Evolutionary conservation across 176 grass and related monocot species (phyloP), one percentile per base, ranked within the genome.

Genomic region (Olyra latifolia): DNA sequence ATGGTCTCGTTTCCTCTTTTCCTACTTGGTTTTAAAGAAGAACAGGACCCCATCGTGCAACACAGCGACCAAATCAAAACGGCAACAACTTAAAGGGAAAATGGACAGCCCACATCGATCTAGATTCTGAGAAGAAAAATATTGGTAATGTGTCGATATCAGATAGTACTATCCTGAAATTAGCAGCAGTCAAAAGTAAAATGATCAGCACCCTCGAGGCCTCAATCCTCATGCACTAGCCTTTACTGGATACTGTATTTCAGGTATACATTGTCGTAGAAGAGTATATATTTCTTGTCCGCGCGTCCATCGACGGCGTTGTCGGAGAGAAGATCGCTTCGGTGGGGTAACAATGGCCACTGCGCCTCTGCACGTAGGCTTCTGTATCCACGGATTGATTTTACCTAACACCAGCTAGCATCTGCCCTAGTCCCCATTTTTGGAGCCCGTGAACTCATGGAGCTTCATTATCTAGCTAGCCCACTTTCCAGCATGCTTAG

Each of bases 131-230:
- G 32, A 43, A n/a, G 15, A 53, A 76, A 59, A 25, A 85, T 85
- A 29, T 85, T 30, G 83, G 74, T 71, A 17, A 53, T 78, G 66
- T 13, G 83, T 85, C 83, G 20, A 23, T 10, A 32, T 78, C 83
- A 78, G 45, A 71, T 59, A 58, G 38, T 66, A 64, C 10, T 4
- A 76, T 4, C 22, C 1, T 14, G 39, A 24, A 69, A 60, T 49
- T 48, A 13, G 8, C 40, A 39, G 45, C 28, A 6, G 63, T 69
- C 82, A 77, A 84, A 84, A 68, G 60, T 69, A 30, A 77, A 77
- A 84, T 61, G 64, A 84, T 84, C 38, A n/a, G 20, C 15, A 19
- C 11, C 72, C 10, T 64, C 9, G 50, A 19, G 7, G 32, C 8
- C 38, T 65, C 62, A 10, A 32, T 56, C 42, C 43, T 41, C 35